Evolutionary conservation across 257 asterid genomes (phyloP), one percentile per base, ranked within the genome.

Genomic region (Ilex aquifolium): DNA sequence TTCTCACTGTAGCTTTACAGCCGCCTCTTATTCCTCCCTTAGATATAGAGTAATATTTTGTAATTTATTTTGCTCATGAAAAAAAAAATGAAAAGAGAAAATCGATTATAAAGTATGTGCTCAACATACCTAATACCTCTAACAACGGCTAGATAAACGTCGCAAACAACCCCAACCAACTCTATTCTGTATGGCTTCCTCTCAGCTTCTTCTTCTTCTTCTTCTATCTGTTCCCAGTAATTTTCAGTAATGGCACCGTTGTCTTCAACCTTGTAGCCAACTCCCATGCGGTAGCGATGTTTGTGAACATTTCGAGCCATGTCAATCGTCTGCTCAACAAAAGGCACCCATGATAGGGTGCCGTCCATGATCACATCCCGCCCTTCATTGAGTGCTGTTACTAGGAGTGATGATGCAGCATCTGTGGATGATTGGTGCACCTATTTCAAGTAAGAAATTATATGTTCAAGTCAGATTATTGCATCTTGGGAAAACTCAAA

Each of bases 311-410:
- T 83, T 71, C 97, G 74, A 2, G 90, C 97, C 99, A 92, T 92
- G 36, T 77, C 72, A 21, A 92, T 80, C 5, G 95, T 89, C 74
- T 92, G 95, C 80, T 92, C 87, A 4, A 92, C 99, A 31, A 92
- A 92, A 30, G 99, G 99, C 66, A 64, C 94, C 99, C 99, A 92
- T 6, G 99, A 87, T 1, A 92, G 76, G 8, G 99, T 92, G 46
- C 99, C 99, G 30, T 92, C 98, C 98, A 92, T 88, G 68, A 92
- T 88, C 75, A 92, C 98, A 12, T 92, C 98, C 0, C 95, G 97
- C 16, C 98, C 98, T 67, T 92, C 97, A 30, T 92, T 92, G 3
- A 92, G 73, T 0, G 98, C 97, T 0, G 97, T 92, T 10, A 92
- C 98, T 7, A 92, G 80, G 39, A 92, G 87, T 0, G 98, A 92